Evolutionary conservation across 805 yeast genomes (phyloP).

Genomic region (Metschnikowia cubensis): DNA sequence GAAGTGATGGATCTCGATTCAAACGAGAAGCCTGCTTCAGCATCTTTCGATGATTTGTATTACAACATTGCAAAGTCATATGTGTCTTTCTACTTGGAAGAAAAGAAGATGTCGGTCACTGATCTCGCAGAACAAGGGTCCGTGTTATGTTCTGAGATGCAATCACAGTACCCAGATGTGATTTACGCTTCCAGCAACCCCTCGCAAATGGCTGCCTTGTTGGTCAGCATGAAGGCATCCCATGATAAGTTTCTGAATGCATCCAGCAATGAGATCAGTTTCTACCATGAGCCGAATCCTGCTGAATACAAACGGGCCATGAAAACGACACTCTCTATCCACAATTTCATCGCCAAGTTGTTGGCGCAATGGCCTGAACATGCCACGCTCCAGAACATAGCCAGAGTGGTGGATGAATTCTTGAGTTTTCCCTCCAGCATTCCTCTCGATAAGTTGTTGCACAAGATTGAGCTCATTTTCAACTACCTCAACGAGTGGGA

Average conservation of each 20-base stretch:
- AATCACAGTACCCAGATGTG: constrained; percentile 9
- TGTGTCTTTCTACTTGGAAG: constrained; percentile 36
- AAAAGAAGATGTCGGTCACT: constrained; percentile 6
- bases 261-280: constrained; percentile 30
- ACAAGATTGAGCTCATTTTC: constrained; percentile 82
- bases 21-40: constrained; percentile 17
- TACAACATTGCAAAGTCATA: constrained; percentile 48
- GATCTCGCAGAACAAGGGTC: constrained; percentile 14
- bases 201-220: constrained; percentile 20
- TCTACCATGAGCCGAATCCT: constrained; percentile 62
- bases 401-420: constrained; percentile 62
- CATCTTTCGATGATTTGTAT: constrained; percentile 43
- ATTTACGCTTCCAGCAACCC: constrained; percentile 17
- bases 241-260: constrained; percentile 18
- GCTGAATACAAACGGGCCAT: constrained; percentile 62
- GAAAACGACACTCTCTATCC: constrained; percentile 32
- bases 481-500: constrained; percentile 89
- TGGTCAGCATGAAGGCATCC: constrained; percentile 19
- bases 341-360: constrained; percentile 37
- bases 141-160: constrained; percentile 12
- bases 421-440: constrained; percentile 56
- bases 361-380: constrained; percentile 89
- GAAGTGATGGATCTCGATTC: constrained; percentile 44
- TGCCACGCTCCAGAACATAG: constrained; percentile 72
- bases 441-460: constrained; percentile 73